Percentiles rank a stretch among this genome's conserved stretches.
These are phyloP conservation scores for Diaporthe citrichinensis DNA, from an alignment of 2,329 filamentous ascomycete genomes.

Conservation along the genomic window DNA sequence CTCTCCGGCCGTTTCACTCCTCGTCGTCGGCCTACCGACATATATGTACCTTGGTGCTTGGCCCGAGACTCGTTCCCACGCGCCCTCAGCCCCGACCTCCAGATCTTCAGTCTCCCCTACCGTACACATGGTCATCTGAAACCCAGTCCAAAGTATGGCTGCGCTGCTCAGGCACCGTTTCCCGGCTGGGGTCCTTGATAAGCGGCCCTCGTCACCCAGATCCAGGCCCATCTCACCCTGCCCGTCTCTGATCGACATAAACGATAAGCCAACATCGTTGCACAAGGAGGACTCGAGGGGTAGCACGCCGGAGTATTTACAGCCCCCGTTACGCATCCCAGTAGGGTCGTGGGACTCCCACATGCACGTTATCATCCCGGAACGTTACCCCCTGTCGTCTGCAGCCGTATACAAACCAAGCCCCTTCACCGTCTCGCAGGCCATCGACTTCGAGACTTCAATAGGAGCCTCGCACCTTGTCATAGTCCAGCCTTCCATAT, in stretches of 20 bases:
- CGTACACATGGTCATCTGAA: neutral
- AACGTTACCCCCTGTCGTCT: conserved; percentile 37
- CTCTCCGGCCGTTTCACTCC: neutral
- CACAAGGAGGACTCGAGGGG: conserved; percentile 33
- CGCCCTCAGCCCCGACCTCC: neutral
- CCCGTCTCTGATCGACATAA: conserved; percentile 26
- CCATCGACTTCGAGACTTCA: conserved; percentile 43
- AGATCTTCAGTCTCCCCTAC: neutral
- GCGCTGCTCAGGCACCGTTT: conserved; percentile 38
- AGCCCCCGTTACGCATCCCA: conserved; percentile 37
- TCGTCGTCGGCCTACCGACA: neutral
- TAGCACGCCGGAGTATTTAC: neutral
- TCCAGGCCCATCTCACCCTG: conserved; percentile 3
- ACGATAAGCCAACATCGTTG: conserved; percentile 33
- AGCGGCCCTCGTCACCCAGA: conserved; percentile 19
- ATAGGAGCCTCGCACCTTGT: conserved; percentile 47
- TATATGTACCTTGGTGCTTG: conserved; percentile 20
- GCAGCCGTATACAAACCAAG: conserved; percentile 38
- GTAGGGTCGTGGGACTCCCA: conserved; percentile 49
- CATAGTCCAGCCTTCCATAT: conserved; percentile 50
- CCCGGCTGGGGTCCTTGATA: conserved; percentile 34
- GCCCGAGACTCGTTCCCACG: conserved; percentile 6
- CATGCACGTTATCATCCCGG: conserved; percentile 48
- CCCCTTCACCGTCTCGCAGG: conserved; percentile 34
- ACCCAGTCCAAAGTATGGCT: conserved; percentile 12